Base-by-base conservation (phyloP, 352 stramenopile genomes). In the Phytophthora pseudosyringae region DNA sequence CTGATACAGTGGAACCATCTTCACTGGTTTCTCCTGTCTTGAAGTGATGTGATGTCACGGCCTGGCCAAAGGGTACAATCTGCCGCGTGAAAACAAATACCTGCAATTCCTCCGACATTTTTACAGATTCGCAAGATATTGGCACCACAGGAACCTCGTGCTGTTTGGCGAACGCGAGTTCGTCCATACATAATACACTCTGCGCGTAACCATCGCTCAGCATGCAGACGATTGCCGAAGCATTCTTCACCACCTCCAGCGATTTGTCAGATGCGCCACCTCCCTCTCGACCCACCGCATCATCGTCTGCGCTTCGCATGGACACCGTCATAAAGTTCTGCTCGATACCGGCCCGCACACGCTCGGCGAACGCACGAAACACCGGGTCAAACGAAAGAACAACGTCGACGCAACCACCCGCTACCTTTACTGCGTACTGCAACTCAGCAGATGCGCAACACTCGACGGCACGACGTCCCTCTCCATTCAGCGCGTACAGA, bases 1-100 rank as follows among this genome's bases (percentile, higher is more conserved):
- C 61, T 10, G 65, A 65, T 36, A 59, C 43, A 15, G 57, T 64
- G 36, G 57, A 63, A 13, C 40, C 60, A 16, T 72, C 32, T 38
- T 69, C 53, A 11, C 55, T 59, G 13, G 41, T 35, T 13, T 66
- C 63, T 15, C 58, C 55, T 32, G 65, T 48, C 18, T 70, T 72
- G 13, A 67, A 76, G 55, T 77, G 69, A 53, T 69, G 81, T 18
- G 68, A 81, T 13, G 70, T 79, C 56, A 91, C 77, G 2, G 79
- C 77, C 18, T 85, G 75, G 16, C 71, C 62, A 47, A 94, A 93
- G 15, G 86, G 85, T 25, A 94, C 85, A 35, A 94, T 90, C 59
- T 93, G 84, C 4, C 86, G 78, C 8, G 84, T 93, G 62, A 87
- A 92, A 15, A 93, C 59, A 46, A 90, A 93, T 35, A 92, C 70